Percentiles rank a stretch among this genome's conserved stretches.
Evolutionary conservation across 352 stramenopile genomes (phyloP).

Genomic region (Phytophthora rubi): DNA sequence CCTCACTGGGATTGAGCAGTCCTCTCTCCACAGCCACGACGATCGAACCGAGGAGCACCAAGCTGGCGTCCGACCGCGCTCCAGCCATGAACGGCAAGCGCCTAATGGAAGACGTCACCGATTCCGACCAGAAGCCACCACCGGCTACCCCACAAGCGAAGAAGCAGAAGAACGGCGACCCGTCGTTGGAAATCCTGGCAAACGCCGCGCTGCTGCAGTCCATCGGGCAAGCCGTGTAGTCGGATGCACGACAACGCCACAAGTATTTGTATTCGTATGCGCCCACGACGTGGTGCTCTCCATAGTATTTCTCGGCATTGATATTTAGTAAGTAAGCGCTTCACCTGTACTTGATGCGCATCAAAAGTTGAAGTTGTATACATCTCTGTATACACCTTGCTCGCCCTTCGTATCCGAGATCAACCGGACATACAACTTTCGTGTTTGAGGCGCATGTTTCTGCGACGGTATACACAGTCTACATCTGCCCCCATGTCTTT

Average conservation of each 20-base stretch:
- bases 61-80: conserved; percentile 44
- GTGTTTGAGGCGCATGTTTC: conserved; percentile 31
- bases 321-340: conserved; percentile 29
- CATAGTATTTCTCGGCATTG: conserved; percentile 21
- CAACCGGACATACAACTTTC: conserved; percentile 9
- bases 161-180: conserved; percentile 40
- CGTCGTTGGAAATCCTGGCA: conserved; percentile 71
- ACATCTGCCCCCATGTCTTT: conserved; percentile 22
- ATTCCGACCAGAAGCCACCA: conserved; percentile 20
- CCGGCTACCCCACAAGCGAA: conserved; percentile 4
- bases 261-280: conserved; percentile 16
- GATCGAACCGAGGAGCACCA: conserved; percentile 61
- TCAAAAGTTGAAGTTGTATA: conserved; percentile 3
- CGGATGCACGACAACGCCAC: no score
- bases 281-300: background rate
- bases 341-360: background rate
- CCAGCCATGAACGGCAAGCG: conserved; percentile 42
- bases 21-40: conserved; percentile 36
- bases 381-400: background rate
- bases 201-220: conserved; percentile 77
- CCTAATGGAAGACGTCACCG: conserved; percentile 33
- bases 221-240: conserved; percentile 50
- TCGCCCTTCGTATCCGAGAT: conserved; percentile 1
- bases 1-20: conserved; percentile 8
- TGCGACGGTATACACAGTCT: conserved; percentile 36